A percentile compares a stretch with the other conserved stretches of the same genome.
These are phyloP conservation scores for Kalanchoe fedtschenkoi DNA, from an alignment of 164 flowering plant species.

Conservation along the genomic window DNA sequence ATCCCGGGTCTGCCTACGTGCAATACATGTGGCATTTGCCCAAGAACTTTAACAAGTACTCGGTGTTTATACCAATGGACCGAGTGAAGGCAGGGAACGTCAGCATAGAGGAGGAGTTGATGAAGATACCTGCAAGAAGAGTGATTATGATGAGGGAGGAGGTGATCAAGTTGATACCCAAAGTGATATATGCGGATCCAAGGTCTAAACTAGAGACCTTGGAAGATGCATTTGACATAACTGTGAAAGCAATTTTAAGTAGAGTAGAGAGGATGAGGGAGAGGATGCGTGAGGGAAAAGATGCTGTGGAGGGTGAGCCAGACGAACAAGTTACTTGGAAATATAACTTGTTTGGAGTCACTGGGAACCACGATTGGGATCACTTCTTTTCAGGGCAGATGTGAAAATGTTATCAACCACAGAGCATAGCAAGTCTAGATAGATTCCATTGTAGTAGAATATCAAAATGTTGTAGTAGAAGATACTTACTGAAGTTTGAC, in stretches of 20 bases:
- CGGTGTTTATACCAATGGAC: slow-evolving; percentile 43
- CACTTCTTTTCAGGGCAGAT: slow-evolving; percentile 25
- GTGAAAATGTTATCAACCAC: background rate
- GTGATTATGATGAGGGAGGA: slow-evolving; percentile 46
- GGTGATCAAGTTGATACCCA: slow-evolving; percentile 54
- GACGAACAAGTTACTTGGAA: slow-evolving; percentile 47
- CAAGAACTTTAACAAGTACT: slow-evolving; percentile 31
- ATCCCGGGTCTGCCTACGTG: slow-evolving; percentile 58
- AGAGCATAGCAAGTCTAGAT: background rate
- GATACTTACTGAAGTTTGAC: background rate
- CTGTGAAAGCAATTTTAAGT: slow-evolving; percentile 43
- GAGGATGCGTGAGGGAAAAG: slow-evolving; percentile 19
- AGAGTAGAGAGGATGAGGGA: slow-evolving; percentile 33
- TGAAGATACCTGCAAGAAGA: slow-evolving; percentile 18
- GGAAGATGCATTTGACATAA: slow-evolving; percentile 66
- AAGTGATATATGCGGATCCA: slow-evolving; percentile 53
- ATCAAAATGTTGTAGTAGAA: slow-evolving; percentile 1
- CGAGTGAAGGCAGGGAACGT: slow-evolving; percentile 25
- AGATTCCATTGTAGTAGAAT: background rate
- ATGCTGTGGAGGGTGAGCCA: slow-evolving; percentile 11
- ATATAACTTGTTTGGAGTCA: slow-evolving; percentile 32
- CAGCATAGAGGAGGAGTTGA: slow-evolving; percentile 31
- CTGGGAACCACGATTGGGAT: slow-evolving; percentile 55
- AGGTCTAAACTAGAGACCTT: slow-evolving; percentile 29
- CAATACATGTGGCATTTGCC: slow-evolving; percentile 80